phyloP scores from a whole-genome alignment of 345 rosid species.

The Erysimum cheiranthoides region DNA sequence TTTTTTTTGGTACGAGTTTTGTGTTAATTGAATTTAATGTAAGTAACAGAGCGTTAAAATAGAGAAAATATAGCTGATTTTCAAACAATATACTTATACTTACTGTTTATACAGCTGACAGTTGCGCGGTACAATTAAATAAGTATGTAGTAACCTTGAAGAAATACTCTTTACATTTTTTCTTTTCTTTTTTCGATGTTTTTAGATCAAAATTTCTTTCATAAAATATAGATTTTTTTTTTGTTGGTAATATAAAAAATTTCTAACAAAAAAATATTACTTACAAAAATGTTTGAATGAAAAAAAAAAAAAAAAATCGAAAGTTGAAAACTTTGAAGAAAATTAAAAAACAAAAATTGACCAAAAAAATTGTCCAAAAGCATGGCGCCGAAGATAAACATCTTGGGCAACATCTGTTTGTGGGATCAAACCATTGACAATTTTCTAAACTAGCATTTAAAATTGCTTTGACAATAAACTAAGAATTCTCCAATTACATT shows the following conservation, averaged over 20 bases:
- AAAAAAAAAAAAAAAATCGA: too few species aligned
- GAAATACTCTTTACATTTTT: not conserved
- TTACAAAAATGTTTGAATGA: too few species aligned
- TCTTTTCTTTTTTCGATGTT: too few species aligned
- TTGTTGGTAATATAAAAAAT: too few species aligned
- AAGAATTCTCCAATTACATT: not conserved
- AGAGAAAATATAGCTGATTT: not conserved
- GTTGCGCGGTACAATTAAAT: conserved; percentile 23
- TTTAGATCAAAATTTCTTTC: too few species aligned
- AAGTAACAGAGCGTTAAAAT: not conserved
- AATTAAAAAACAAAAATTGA: too few species aligned
- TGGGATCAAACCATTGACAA: not conserved
- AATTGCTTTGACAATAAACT: not conserved
- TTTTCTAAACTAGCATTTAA: not conserved
- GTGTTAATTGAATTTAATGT: conserved; percentile 18
- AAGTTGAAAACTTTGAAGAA: too few species aligned
- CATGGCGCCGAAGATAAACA: not conserved
- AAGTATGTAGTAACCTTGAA: not conserved
- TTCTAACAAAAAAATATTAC: too few species aligned
- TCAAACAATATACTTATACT: not conserved
- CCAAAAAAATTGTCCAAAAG: not conserved
- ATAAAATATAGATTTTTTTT: too few species aligned
- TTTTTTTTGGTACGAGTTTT: conserved; percentile 12
- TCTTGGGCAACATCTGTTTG: not conserved
- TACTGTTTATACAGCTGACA: not conserved